Evolutionary conservation across 352 stramenopile genomes (phyloP).

Genomic region (Pythium phragmitis): DNA sequence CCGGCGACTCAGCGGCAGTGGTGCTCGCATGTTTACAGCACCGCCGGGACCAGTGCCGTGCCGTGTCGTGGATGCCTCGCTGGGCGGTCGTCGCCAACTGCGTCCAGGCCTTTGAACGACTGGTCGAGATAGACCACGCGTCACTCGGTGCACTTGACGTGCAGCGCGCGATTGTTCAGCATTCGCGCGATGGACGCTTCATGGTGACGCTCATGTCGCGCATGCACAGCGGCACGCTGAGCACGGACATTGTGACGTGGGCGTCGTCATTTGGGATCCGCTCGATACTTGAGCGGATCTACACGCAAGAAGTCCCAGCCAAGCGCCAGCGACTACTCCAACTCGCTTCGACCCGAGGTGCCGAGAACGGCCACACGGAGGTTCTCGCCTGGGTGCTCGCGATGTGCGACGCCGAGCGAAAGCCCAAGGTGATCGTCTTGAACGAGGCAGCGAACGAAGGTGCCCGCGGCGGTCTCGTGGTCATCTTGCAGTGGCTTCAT

Average conservation of each 20-base stretch:
- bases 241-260: constrained; percentile 1
- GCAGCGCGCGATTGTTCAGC: neutral
- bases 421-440: constrained; percentile 2
- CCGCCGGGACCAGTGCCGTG: neutral
- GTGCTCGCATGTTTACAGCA: neutral
- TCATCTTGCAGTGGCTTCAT: neutral
- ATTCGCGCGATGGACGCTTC: constrained; percentile 1
- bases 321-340: neutral
- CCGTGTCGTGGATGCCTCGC: neutral
- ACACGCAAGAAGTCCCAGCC: neutral
- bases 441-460: neutral
- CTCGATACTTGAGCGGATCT: neutral
- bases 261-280: neutral
- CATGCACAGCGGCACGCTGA: neutral
- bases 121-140: neutral
- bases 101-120: neutral
- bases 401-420: neutral
- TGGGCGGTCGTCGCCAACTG: constrained; percentile 2
- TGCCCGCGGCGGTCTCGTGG: neutral
- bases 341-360: neutral
- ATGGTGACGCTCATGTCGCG: constrained; percentile 1
- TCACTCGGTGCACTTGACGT: neutral
- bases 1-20: neutral
- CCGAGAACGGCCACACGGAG: neutral
- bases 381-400: neutral